Evolutionary conservation across 1,284 basidiomycete genomes (phyloP).

Genomic region (Salmacisia buchloeana): DNA sequence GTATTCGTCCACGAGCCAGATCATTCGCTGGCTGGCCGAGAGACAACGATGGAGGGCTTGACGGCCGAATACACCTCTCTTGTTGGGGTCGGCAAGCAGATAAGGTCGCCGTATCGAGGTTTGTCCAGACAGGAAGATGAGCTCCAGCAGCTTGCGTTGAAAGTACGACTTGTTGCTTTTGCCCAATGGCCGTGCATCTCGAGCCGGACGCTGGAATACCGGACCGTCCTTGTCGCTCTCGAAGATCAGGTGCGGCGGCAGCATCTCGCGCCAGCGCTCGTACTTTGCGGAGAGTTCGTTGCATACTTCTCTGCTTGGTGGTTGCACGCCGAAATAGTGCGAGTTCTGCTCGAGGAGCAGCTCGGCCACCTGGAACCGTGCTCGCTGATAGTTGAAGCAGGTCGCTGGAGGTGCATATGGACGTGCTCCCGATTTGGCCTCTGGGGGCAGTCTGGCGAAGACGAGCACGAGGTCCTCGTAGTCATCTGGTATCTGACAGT

Average conservation of each 20-base stretch:
- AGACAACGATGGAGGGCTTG: conserved; percentile 33
- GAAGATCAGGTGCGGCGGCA: neutral
- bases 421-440: neutral
- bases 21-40: conserved; percentile 8
- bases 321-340: conserved; percentile 19
- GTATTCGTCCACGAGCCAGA: conserved; percentile 10
- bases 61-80: conserved; percentile 34
- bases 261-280: neutral
- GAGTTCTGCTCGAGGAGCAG: conserved; percentile 29
- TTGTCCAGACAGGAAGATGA: conserved; percentile 32
- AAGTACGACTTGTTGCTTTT: conserved; percentile 27
- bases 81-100: conserved; percentile 29
- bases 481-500: conserved; percentile 37
- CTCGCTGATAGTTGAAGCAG: conserved; percentile 35
- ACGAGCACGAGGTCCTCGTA: conserved; percentile 24
- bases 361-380: conserved; percentile 29
- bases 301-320: conserved; percentile 9
- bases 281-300: conserved; percentile 11
- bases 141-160: conserved; percentile 30
- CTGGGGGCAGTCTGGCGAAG: conserved; percentile 13
- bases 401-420: conserved; percentile 20
- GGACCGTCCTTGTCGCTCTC: neutral
- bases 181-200: conserved; percentile 19
- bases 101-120: conserved; percentile 36
- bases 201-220: conserved; percentile 14